phyloP scores from a whole-genome alignment of 2,329 filamentous ascomycete species.

The Penicillium italicum region DNA sequence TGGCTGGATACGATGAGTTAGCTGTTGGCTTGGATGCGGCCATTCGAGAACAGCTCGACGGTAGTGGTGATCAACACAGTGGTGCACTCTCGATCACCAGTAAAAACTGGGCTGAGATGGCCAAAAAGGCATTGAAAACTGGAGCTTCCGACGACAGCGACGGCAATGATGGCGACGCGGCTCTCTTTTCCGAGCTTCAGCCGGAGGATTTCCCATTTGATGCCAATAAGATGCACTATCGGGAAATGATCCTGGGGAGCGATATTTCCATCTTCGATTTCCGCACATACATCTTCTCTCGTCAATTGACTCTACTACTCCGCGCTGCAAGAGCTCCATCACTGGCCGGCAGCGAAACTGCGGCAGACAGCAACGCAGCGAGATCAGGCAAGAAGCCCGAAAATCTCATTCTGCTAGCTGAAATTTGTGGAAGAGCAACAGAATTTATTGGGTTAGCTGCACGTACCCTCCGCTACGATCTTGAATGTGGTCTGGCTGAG shows the following conservation, averaged over 20 bases:
- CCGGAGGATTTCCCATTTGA: conserved; percentile 41
- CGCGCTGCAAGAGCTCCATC: conserved; percentile 67
- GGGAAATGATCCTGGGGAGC: conserved; percentile 87
- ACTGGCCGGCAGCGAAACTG: conserved; percentile 30
- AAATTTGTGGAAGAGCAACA: conserved; percentile 77
- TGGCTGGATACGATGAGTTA: conserved; percentile 93
- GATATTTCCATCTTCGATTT: conserved; percentile 97
- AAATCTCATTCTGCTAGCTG: conserved; percentile 74
- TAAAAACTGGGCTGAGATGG: conserved; percentile 64
- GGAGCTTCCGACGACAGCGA: conserved; percentile 28
- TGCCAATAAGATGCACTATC: conserved; percentile 71
- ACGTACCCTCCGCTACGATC: conserved; percentile 73
- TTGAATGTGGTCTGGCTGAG: conserved; percentile 59
- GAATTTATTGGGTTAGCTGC: conserved; percentile 81
- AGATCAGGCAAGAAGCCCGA: conserved; percentile 60
- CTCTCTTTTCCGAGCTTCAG: conserved; percentile 28
- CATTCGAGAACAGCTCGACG: conserved; percentile 67
- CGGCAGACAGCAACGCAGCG: conserved; percentile 42
- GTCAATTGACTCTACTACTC: conserved; percentile 78
- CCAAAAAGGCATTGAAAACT: conserved; percentile 51
- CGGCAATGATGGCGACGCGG: conserved; percentile 32
- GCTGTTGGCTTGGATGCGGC: conserved; percentile 80
- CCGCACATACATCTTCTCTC: conserved; percentile 84
- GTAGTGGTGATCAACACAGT: conserved; percentile 62
- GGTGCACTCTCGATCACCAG: conserved; percentile 70